Evolutionary conservation across 176 grass and related monocot genomes (phyloP).

Genomic region (Musa itinerans): DNA sequence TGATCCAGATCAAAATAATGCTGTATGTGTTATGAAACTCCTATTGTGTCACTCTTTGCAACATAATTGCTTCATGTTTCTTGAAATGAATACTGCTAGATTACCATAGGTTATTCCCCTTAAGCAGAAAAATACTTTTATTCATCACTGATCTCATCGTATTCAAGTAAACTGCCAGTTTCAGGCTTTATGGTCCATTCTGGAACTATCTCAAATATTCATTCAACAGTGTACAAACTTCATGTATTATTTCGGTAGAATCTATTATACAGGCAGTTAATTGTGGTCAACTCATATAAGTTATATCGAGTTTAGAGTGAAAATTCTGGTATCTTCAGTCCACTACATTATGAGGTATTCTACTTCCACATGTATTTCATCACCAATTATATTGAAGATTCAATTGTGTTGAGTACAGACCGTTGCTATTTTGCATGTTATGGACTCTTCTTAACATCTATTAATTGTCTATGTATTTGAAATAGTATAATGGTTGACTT

Average conservation of each 20-base stretch:
- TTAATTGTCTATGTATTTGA: not conserved
- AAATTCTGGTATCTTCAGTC: not conserved
- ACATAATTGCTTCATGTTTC: slow-evolving; percentile 1
- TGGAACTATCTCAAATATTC: not conserved
- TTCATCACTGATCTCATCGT: too few relatives aligned
- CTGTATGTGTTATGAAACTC: slow-evolving; percentile 63
- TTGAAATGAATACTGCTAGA: not conserved
- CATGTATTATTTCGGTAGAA: not conserved
- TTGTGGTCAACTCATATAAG: not conserved
- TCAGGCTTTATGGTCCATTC: too few relatives aligned
- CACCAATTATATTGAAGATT: not conserved
- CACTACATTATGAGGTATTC: not conserved
- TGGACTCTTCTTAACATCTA: not conserved
- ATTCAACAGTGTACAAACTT: not conserved
- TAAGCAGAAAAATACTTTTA: too few relatives aligned
- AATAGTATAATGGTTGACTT: not conserved
- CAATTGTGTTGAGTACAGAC: not conserved
- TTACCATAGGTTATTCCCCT: too few relatives aligned
- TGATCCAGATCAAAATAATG: slow-evolving; percentile 75
- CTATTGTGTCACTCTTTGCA: not conserved
- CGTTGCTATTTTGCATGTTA: not conserved
- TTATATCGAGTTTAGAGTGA: not conserved
- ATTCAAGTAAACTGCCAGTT: too few relatives aligned
- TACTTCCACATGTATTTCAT: not conserved
- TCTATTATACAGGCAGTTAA: not conserved